Evolutionary conservation across 176 grass and related monocot species (phyloP).

Genomic region (Triticum monococcum): DNA sequence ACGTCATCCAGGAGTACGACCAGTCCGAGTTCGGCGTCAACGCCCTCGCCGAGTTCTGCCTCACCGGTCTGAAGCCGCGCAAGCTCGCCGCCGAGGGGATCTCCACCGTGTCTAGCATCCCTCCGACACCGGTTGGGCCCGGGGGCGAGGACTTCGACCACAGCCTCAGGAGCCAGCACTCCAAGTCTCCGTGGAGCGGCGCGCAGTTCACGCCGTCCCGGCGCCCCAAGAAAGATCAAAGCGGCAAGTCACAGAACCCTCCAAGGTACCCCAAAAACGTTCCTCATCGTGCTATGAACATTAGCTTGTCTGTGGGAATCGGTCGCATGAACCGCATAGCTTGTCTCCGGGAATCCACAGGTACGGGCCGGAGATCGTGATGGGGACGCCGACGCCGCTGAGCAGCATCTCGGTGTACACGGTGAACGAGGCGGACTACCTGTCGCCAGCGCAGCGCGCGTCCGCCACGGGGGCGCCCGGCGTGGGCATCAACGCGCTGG

Average conservation of each 20-base stretch:
- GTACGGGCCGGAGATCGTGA: constrained; percentile 49
- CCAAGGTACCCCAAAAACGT: neutral
- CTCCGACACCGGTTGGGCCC: neutral
- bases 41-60: constrained; percentile 60
- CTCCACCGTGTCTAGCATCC: constrained; percentile 44
- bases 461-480: constrained; percentile 7
- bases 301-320: neutral
- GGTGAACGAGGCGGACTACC: constrained; percentile 64
- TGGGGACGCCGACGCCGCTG: constrained; percentile 60
- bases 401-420: constrained; percentile 58
- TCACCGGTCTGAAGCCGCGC: constrained; percentile 69
- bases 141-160: constrained; percentile 48
- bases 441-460: constrained; percentile 26
- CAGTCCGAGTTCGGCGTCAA: constrained; percentile 50
- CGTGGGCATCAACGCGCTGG: constrained; percentile 35
- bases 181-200: constrained; percentile 54
- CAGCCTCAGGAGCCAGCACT: constrained; percentile 58
- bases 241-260: constrained; percentile 2
- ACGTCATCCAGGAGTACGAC: constrained; percentile 73
- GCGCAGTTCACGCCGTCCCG: constrained; percentile 50
- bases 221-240: constrained; percentile 25
- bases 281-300: neutral
- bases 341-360: constrained; percentile 21
- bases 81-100: constrained; percentile 35
- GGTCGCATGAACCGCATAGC: neutral